These are phyloP conservation scores for Helicocarpus griseus DNA, from an alignment of 2,329 filamentous ascomycete genomes.

Conservation along the genomic window DNA sequence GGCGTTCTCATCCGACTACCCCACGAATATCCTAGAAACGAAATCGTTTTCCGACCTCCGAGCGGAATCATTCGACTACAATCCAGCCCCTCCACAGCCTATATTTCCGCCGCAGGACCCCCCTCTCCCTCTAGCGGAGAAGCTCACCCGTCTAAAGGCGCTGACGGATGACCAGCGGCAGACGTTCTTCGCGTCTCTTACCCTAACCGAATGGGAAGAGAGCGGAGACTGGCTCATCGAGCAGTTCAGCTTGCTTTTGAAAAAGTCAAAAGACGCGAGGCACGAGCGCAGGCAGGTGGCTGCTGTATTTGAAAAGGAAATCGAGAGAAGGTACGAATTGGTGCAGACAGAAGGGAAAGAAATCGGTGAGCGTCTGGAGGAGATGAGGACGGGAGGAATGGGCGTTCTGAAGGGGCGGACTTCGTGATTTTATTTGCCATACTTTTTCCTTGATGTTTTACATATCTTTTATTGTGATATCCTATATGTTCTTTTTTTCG, in stretches of 20 bases:
- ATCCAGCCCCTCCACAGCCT: constrained; percentile 23
- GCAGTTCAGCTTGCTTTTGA: constrained; percentile 42
- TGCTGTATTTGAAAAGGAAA: constrained; percentile 44
- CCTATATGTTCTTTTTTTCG: too few species aligned
- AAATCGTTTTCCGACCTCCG: constrained; percentile 42
- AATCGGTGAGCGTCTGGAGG: constrained; percentile 40
- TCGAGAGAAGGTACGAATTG: constrained; percentile 43
- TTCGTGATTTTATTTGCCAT: neutral
- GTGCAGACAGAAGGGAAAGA: constrained; percentile 41
- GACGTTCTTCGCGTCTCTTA: constrained; percentile 43
- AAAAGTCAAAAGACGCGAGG: constrained; percentile 43
- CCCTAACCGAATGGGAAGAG: constrained; percentile 50
- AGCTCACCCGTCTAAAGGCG: constrained; percentile 27
- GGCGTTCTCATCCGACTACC: constrained; percentile 39
- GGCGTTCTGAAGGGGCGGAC: constrained; percentile 39
- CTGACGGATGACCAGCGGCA: constrained; percentile 33
- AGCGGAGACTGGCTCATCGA: constrained; percentile 52
- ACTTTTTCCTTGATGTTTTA: neutral
- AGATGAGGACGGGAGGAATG: constrained; percentile 46
- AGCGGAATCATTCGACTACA: constrained; percentile 40
- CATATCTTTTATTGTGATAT: too few species aligned
- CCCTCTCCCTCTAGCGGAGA: constrained; percentile 23
- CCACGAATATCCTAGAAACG: constrained; percentile 31
- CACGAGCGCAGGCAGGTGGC: constrained; percentile 46
- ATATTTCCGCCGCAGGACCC: constrained; percentile 14